phyloP scores from a whole-genome alignment of 805 yeast species.

The Saccharomycopsis capsularis region DNA sequence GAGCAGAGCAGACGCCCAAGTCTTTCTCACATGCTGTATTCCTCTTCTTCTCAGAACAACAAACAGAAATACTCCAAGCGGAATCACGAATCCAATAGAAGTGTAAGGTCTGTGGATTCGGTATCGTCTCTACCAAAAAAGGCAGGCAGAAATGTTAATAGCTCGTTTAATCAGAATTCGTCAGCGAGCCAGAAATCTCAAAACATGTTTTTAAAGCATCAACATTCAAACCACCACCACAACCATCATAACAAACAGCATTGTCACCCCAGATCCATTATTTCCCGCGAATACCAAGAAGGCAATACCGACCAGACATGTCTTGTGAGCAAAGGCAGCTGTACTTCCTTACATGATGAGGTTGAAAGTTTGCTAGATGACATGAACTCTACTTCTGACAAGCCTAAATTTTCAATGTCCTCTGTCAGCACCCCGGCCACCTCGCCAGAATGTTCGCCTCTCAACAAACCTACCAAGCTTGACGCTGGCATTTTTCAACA shows the following conservation, averaged over 20 bases:
- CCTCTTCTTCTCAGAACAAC: background rate
- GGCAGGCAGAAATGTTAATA: background rate
- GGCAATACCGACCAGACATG: conserved; percentile 3
- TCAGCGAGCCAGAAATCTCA: background rate
- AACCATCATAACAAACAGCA: background rate
- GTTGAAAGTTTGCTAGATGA: conserved; percentile 5
- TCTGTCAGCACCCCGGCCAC: conserved; percentile 10
- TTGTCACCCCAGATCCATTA: background rate
- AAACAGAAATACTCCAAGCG: no score
- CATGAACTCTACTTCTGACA: conserved; percentile 1
- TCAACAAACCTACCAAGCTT: conserved; percentile 7
- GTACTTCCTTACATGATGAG: conserved; percentile 9
- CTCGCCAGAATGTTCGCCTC: conserved; percentile 15
- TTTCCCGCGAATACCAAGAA: background rate
- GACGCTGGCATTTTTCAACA: background rate
- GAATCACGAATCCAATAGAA: background rate
- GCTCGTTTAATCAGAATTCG: background rate
- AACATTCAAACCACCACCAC: background rate
- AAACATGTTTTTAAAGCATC: background rate
- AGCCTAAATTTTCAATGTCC: background rate
- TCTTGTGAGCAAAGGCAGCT: conserved; percentile 11
- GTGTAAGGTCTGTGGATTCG: background rate
- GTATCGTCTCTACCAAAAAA: background rate
- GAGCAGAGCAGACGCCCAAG: background rate
- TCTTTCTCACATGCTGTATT: no score